Conservation (phyloP, 768 basidiomycete genomes). For the Thelephora ganbajun region DNA sequence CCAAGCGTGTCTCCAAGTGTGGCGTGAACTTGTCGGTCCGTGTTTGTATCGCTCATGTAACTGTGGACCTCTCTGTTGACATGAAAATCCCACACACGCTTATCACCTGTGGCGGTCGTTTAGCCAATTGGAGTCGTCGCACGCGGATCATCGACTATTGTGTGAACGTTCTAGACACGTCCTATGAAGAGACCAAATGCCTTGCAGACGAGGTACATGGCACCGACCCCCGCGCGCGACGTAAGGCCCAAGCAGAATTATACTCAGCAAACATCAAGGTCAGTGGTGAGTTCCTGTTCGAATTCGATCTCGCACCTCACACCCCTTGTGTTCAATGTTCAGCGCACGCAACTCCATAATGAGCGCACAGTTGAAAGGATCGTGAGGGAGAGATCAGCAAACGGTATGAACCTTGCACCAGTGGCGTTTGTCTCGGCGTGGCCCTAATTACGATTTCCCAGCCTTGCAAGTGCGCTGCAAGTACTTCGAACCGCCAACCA, state of each 20-base stretch:
- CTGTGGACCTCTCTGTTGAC: slow-evolving; percentile 9
- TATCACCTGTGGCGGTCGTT: not conserved
- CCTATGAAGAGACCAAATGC: slow-evolving; percentile 37
- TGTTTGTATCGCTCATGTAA: slow-evolving; percentile 7
- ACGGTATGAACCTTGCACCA: slow-evolving; percentile 35
- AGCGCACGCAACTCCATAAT: slow-evolving; percentile 66
- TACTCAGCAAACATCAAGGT: slow-evolving; percentile 67
- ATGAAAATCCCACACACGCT: slow-evolving; percentile 2
- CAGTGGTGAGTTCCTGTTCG: slow-evolving; percentile 7
- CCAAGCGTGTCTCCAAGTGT: slow-evolving; percentile 60
- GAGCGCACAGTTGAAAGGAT: slow-evolving; percentile 64
- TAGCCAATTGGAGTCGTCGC: slow-evolving; percentile 53
- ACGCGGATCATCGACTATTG: slow-evolving; percentile 68
- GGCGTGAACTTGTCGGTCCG: slow-evolving; percentile 70
- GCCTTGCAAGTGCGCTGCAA: slow-evolving; percentile 70
- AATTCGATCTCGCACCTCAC: not conserved
- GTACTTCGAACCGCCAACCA: slow-evolving; percentile 56
- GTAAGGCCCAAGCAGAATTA: slow-evolving; percentile 39
- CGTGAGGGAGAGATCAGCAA: slow-evolving; percentile 51
- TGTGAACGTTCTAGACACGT: slow-evolving; percentile 51
- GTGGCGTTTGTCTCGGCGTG: slow-evolving; percentile 3
- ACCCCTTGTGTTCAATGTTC: slow-evolving; percentile 4
- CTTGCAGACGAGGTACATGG: slow-evolving; percentile 26
- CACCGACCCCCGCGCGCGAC: slow-evolving; percentile 30
- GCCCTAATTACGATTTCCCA: slow-evolving; percentile 18